Base-by-base conservation (phyloP, 148 eudicot genomes). In the Vaccinium darrowii region DNA sequence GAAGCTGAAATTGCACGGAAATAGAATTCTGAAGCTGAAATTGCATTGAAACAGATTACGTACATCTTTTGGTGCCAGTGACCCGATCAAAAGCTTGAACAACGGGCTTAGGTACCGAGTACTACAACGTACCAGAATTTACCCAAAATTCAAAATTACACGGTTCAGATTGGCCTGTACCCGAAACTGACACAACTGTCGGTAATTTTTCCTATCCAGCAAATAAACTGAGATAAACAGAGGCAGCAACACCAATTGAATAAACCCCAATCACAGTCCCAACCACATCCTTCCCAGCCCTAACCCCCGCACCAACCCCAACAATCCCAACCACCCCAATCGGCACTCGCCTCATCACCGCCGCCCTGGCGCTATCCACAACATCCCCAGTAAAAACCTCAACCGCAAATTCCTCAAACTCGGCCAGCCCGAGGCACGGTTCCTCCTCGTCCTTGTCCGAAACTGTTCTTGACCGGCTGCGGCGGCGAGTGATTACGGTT, bases 301-400 rank as follows among this genome's bases (percentile, higher is more conserved):
- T 86, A 0, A 87, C 88, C 33, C 85, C 91, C 77, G 85, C 51
- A 76, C 97, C 99, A 72, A 94, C 50, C 54, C 99, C 98, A 0
- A 85, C 95, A 84, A 96, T 94, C 82, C 97, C 99, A 3, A 83
- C 92, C 0, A 85, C 85, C 1, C 95, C 95, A 1, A 96, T 47
- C 82, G 97, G 92, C 7, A 92, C 86, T 43, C 90, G 81, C 78
- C 53, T 85, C 84, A 85, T 11, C 25, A 88, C 84, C 83, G 85
- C 92, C 83, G 74, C 90, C 74, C 85, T 62, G 0, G 94, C 99
- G 14, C 67, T 82, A 16, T 82, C 82, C 27, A 93, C 87, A 23
- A 93, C 94, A 8, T 91, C 94, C 23, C 87, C 88, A 0, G 92
- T 78, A 74, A 91, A 92, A 83, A 92, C 65, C 79, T 85, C 93